Conservation (phyloP, 441 rosid genomes). For the Iberis amara region DNA sequence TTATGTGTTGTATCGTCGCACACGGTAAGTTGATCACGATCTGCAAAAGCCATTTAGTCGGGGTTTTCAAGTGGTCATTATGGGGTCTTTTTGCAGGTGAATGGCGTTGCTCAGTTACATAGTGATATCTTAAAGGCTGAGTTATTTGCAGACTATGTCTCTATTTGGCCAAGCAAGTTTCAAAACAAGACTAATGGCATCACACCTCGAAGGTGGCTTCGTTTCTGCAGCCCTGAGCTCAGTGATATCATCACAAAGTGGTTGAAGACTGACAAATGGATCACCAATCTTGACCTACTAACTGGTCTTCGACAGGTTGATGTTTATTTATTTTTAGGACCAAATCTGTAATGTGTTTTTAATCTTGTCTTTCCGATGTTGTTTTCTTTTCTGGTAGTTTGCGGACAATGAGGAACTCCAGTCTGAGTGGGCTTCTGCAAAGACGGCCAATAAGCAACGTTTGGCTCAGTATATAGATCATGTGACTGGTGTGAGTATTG, state of each 20-base stretch:
- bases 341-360: slow-evolving; percentile 20
- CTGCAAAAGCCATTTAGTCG: not conserved
- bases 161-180: slow-evolving; percentile 89
- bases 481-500: slow-evolving; percentile 77
- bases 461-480: slow-evolving; percentile 66
- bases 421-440: slow-evolving; percentile 90
- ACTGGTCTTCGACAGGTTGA: slow-evolving; percentile 73
- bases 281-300: slow-evolving; percentile 81
- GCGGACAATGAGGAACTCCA: slow-evolving; percentile 73
- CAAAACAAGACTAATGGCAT: slow-evolving; percentile 97
- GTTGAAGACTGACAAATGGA: slow-evolving; percentile 87
- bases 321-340: slow-evolving; percentile 6
- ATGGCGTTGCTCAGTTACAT: slow-evolving; percentile 97
- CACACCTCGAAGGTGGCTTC: slow-evolving; percentile 95
- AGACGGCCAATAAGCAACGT: slow-evolving; percentile 81
- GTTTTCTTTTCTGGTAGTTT: slow-evolving; percentile 50
- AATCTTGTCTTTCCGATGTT: slow-evolving; percentile 23
- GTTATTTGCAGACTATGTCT: slow-evolving; percentile 86
- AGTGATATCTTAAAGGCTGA: slow-evolving; percentile 89
- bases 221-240: slow-evolving; percentile 93
- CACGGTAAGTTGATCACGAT: slow-evolving; percentile 47
- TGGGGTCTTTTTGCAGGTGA: slow-evolving; percentile 53
- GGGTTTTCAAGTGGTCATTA: slow-evolving; percentile 12
- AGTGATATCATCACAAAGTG: slow-evolving; percentile 87
- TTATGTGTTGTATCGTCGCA: slow-evolving; percentile 88